phyloP scores from a whole-genome alignment of 2,329 filamentous ascomycete genomes.

The Aspergillus japonicus region DNA sequence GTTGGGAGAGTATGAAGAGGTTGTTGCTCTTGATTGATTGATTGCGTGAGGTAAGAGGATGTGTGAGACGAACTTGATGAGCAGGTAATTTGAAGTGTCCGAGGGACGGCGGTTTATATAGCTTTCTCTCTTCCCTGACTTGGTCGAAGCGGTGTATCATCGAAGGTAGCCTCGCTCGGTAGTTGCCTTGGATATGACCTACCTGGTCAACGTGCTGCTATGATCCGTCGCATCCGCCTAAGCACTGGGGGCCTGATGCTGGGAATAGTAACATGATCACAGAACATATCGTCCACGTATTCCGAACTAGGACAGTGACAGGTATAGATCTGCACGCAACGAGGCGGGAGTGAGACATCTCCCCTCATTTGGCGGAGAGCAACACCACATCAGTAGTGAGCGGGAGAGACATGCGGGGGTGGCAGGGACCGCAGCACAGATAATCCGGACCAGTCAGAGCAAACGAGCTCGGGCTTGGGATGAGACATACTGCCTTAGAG shows the following conservation, averaged over 20 bases:
- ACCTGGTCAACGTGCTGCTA: neutral
- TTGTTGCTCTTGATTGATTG: neutral
- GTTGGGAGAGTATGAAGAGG: neutral
- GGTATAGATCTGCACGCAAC: constrained; percentile 5
- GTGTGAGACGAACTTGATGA: neutral
- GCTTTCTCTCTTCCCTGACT: neutral
- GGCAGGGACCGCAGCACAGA: neutral
- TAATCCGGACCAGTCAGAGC: neutral
- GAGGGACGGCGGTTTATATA: constrained; percentile 1
- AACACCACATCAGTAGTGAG: constrained; percentile 3
- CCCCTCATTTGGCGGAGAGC: neutral
- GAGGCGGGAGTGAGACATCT: constrained; percentile 2
- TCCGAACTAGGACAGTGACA: neutral
- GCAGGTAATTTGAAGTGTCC: neutral
- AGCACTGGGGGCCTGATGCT: constrained; percentile 5
- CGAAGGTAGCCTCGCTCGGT: neutral
- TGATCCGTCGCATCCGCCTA: neutral
- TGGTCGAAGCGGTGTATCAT: neutral
- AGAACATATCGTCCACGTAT: neutral
- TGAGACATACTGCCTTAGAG: constrained; percentile 11
- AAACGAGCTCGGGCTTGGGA: neutral
- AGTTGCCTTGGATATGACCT: neutral
- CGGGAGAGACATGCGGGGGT: constrained; percentile 8
- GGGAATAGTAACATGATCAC: constrained; percentile 2
- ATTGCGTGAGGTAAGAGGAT: neutral